These are phyloP conservation scores for Lentinula novae-zelandiae DNA, from an alignment of 1,284 basidiomycete species.

Conservation along the genomic window DNA sequence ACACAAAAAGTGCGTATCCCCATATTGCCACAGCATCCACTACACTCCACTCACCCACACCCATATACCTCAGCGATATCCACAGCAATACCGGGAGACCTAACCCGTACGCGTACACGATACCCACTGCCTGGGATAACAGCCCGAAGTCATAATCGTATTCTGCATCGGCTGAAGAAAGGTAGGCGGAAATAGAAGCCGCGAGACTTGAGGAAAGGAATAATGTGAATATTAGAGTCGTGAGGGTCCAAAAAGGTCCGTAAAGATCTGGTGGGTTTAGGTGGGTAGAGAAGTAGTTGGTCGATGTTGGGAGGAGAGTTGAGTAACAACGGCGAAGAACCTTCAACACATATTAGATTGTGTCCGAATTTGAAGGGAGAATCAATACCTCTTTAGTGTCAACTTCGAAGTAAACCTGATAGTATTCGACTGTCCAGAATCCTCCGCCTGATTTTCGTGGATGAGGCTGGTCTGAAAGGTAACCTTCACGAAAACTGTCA, in stretches of 20 bases:
- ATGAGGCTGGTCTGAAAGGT: slow-evolving; percentile 45
- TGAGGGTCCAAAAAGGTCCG: slow-evolving; percentile 94
- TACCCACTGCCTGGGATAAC: slow-evolving; percentile 74
- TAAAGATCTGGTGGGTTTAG: slow-evolving; percentile 75
- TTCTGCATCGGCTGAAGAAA: slow-evolving; percentile 53
- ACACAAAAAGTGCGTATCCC: slow-evolving; percentile 73
- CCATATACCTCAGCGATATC: slow-evolving; percentile 77
- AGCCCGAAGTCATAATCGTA: slow-evolving; percentile 84
- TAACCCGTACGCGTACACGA: slow-evolving; percentile 86
- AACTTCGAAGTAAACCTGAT: slow-evolving; percentile 78
- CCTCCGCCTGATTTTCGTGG: slow-evolving; percentile 37
- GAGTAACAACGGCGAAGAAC: slow-evolving; percentile 70
- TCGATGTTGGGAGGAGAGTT: slow-evolving; percentile 62
- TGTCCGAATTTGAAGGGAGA: slow-evolving; percentile 1
- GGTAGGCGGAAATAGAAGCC: slow-evolving; percentile 77
- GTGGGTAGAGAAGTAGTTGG: slow-evolving; percentile 55
- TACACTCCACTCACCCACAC: slow-evolving; percentile 82
- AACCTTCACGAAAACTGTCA: slow-evolving; percentile 34
- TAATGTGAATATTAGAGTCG: slow-evolving; percentile 86
- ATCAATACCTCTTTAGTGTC: slow-evolving; percentile 64
- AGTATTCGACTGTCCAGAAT: slow-evolving; percentile 78
- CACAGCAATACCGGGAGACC: slow-evolving; percentile 77
- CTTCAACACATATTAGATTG: slow-evolving; percentile 27
- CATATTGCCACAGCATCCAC: slow-evolving; percentile 76
- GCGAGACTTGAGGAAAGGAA: slow-evolving; percentile 91